These are phyloP conservation scores for Neostapfia colusana DNA, from an alignment of 176 grass and related monocot species.

Conservation along the genomic window DNA sequence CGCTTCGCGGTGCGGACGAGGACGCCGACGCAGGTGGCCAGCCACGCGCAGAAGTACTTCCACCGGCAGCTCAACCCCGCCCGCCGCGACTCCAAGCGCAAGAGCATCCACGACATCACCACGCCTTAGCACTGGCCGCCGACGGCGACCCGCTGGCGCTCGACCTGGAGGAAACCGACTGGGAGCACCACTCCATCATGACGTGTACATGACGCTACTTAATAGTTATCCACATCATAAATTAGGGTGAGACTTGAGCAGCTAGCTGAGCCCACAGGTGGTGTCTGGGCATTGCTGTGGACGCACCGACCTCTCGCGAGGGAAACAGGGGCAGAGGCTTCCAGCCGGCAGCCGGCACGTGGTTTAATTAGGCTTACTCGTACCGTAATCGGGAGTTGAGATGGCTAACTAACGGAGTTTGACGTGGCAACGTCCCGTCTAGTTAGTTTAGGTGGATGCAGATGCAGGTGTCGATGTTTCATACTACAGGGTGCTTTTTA, in stretches of 20 bases:
- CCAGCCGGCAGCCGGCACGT: conserved; percentile 12
- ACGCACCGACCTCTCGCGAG: background rate
- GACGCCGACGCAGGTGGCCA: conserved; percentile 92
- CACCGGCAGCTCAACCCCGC: conserved; percentile 57
- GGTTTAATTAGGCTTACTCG: conserved; percentile 2
- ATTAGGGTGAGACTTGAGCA: background rate
- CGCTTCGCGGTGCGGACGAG: conserved; percentile 73
- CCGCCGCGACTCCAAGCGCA: conserved; percentile 70
- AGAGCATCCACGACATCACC: conserved; percentile 98
- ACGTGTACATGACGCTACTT: conserved; percentile 39
- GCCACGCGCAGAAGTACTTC: conserved; percentile 98
- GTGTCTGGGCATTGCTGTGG: background rate
- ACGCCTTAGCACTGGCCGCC: conserved; percentile 34
- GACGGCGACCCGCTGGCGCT: background rate
- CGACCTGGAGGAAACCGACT: background rate
- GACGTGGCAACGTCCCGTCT: conserved; percentile 25
- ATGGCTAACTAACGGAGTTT: conserved; percentile 8
- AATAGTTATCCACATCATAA: background rate
- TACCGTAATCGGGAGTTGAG: background rate
- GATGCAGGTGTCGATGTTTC: conserved; percentile 9
- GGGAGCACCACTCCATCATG: background rate
- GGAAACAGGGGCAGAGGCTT: conserved; percentile 3
- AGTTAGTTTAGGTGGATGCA: background rate
- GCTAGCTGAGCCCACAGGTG: background rate
- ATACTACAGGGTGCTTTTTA: background rate